phyloP scores from a whole-genome alignment of 2,329 filamentous ascomycete species.

The Fusarium protoensiforme region DNA sequence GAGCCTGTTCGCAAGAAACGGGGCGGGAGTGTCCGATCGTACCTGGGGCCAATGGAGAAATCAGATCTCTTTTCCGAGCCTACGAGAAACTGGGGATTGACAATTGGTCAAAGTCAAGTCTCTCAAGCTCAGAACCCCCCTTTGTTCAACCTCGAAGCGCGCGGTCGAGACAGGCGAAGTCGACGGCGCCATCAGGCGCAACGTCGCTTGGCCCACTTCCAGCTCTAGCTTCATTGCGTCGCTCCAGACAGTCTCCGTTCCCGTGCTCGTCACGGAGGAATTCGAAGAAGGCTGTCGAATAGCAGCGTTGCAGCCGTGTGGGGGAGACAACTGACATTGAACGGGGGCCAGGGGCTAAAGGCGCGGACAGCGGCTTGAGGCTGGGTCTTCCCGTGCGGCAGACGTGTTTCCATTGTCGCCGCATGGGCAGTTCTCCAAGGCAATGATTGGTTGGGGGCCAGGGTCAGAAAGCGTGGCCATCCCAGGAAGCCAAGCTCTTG shows the following conservation, averaged over 20 bases:
- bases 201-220: conserved; percentile 8
- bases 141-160: conserved; percentile 20
- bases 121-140: conserved; percentile 8
- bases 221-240: conserved; percentile 10
- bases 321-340: conserved; percentile 41
- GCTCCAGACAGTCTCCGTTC: conserved; percentile 11
- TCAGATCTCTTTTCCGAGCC: conserved; percentile 31
- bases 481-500: conserved; percentile 29
- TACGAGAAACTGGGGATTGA: conserved; percentile 25
- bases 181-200: conserved; percentile 10
- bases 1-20: conserved; percentile 36
- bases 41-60: conserved; percentile 39
- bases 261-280: conserved; percentile 19
- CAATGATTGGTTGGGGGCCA: conserved; percentile 37
- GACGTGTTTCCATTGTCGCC: conserved; percentile 46
- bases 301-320: conserved; percentile 35
- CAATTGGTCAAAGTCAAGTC: conserved; percentile 22
- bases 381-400: conserved; percentile 43
- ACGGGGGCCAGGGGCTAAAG: conserved; percentile 31
- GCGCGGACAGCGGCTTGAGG: conserved; percentile 31
- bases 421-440: conserved; percentile 33
- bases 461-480: conserved; percentile 30
- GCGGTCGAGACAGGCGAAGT: conserved; percentile 7
- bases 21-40: conserved; percentile 39
- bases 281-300: conserved; percentile 33